Percentiles rank a stretch among this genome's conserved stretches.
These are phyloP conservation scores for Aspergillus wentii DNA, from an alignment of 495 filamentous ascomycete species.

Conservation along the genomic window DNA sequence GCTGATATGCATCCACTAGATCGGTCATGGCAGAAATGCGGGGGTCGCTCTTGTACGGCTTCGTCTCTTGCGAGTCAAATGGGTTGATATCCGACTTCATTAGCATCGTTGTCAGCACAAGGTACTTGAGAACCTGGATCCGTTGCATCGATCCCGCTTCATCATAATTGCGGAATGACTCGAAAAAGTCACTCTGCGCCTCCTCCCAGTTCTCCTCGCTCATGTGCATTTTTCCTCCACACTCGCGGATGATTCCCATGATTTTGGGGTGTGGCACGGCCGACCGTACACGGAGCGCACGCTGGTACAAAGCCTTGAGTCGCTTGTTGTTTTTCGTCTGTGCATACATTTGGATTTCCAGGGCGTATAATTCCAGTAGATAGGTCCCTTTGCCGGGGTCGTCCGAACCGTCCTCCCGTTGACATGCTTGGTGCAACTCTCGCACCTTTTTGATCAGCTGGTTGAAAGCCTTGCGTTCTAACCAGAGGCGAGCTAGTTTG, in stretches of 20 bases:
- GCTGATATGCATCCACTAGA: conserved; percentile 92
- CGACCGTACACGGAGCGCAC: conserved; percentile 83
- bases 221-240: conserved; percentile 99
- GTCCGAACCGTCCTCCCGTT: conserved; percentile 81
- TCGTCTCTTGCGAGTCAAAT: conserved; percentile 98
- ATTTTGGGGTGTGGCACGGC: conserved; percentile 98
- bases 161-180: conserved; percentile 98
- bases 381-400: conserved; percentile 97
- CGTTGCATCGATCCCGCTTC: conserved; percentile 93
- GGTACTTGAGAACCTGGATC: conserved; percentile 96
- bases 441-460: conserved; percentile 78
- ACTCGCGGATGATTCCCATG: conserved; percentile 98
- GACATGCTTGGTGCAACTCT: conserved; percentile 85
- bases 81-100: conserved; percentile 99
- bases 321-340: conserved; percentile 97
- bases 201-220: conserved; percentile 99
- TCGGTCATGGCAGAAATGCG: conserved; percentile 96
- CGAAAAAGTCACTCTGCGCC: conserved; percentile 95
- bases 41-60: conserved; percentile 93
- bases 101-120: conserved; percentile 94
- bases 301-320: conserved; percentile 86
- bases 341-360: conserved; percentile 98
- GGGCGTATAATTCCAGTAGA: conserved; percentile 88
- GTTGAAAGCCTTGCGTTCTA: conserved; percentile 84
- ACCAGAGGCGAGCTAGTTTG: conserved; percentile 85